Evolutionary conservation across 108 stramenopile species (phyloP), one percentile per base, ranked within the genome.

Genomic region (Cyclotella choctawhatcheeana): DNA sequence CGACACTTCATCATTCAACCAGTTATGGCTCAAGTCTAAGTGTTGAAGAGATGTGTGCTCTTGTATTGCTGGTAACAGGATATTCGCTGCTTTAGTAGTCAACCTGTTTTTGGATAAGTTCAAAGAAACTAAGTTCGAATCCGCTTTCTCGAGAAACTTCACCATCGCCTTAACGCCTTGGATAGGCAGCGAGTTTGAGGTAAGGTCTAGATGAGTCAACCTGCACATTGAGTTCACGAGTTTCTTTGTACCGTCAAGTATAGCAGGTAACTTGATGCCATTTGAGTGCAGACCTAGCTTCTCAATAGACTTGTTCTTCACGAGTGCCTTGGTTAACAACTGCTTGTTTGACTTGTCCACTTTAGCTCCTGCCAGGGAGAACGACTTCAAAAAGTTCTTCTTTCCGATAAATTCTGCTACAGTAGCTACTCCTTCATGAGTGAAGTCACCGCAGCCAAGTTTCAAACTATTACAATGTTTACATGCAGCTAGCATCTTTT

Each of bases 161-260:
- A 31, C 35, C 5, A 70, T 21, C 2, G 30, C 3, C 69, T 21
- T 59, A 14, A 40, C 43, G 12, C 69, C 69, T 44, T 37, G 58
- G 8, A 43, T 37, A 8, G 21, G 25, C 24, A 70, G 43, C 10
- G 25, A 22, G 56, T 70, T 70, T 27, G 6, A 29, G 18, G 2
- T 58, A 18, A 70, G 56, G 35, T 70, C 69, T 0, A 70, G 17
- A 32, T 70, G 69, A 16, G 33, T 70, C 69, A 70, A 59, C 30
- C 20, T 54, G 20, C 33, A 20, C 47, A 48, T 17, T 4, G 47
- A 48, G 12, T 48, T n/a, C 17, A n/a, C 17, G 2, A 33, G 43
- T 44, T 29, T 33, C 58, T 40, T 25, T 44, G 29, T 25, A 1
- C 14, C 37, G 44, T 14, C 33, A 5, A 70, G 26, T 25, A 67